Conservation (phyloP, 257 asterid species). For the Solanum virginianum region DNA sequence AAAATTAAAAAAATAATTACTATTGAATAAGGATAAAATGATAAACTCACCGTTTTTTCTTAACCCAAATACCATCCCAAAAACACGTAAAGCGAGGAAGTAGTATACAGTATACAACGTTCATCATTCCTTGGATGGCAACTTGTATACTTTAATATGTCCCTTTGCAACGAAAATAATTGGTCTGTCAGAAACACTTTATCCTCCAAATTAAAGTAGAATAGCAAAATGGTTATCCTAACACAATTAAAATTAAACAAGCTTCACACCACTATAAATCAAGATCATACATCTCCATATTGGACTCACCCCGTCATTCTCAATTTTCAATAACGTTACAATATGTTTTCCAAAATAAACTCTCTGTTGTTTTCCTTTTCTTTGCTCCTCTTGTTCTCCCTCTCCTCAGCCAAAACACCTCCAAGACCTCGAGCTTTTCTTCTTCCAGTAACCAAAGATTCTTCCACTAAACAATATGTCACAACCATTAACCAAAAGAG, state of each 20-base stretch:
- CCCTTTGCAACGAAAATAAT: background rate
- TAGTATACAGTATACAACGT: too few relatives aligned
- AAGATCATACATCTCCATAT: background rate
- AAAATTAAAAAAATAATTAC: too few relatives aligned
- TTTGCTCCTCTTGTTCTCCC: background rate
- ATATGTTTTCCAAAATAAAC: background rate
- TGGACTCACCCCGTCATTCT: background rate
- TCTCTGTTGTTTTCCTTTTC: background rate
- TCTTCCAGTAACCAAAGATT: slow-evolving; percentile 15
- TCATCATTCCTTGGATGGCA: background rate
- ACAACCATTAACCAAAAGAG: slow-evolving; percentile 8
- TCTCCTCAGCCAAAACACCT: background rate
- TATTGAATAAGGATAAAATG: too few relatives aligned
- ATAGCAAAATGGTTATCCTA: background rate
- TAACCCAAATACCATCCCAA: fast-evolving
- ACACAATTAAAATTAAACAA: background rate
- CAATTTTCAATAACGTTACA: background rate
- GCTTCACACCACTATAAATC: background rate
- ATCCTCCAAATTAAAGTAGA: background rate
- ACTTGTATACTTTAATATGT: background rate
- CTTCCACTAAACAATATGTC: slow-evolving; percentile 4
- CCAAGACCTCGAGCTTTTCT: slow-evolving; percentile 5
- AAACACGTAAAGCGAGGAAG: too few relatives aligned
- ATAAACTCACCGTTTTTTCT: too few relatives aligned
- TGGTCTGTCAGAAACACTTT: background rate